These are phyloP conservation scores for Penicillium verhagenii DNA, from an alignment of 495 filamentous ascomycete species.

Conservation along the genomic window DNA sequence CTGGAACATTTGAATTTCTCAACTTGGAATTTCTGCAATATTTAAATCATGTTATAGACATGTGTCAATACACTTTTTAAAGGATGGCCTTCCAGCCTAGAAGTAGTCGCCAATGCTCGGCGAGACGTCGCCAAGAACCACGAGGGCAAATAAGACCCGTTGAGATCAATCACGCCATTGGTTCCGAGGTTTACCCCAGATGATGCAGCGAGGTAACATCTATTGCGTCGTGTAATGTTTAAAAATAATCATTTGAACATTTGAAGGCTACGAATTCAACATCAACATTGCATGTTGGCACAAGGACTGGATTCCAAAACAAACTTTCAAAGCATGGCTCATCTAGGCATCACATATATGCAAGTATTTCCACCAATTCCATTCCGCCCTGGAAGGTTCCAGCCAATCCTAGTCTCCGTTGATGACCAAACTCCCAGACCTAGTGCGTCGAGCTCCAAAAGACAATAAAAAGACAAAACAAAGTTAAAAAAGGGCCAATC, in stretches of 20 bases:
- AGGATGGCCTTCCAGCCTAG: neutral
- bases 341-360: constrained; percentile 4
- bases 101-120: too few relatives aligned
- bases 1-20: too few relatives aligned
- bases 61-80: too few relatives aligned
- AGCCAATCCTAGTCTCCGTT: neutral
- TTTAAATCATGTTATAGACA: too few relatives aligned
- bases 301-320: neutral
- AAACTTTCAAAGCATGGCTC: constrained; percentile 2
- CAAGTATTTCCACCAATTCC: neutral
- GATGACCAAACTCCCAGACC: constrained; percentile 15
- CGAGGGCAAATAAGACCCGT: constrained; percentile 40
- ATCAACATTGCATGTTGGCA: too few relatives aligned
- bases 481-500: constrained; percentile 28
- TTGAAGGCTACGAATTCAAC: too few relatives aligned
- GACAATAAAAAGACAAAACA: neutral
- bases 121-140: neutral
- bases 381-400: too few relatives aligned
- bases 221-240: neutral
- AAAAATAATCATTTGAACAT: too few relatives aligned
- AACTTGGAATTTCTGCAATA: too few relatives aligned
- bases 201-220: neutral
- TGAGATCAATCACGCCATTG: constrained; percentile 47
- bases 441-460: constrained; percentile 5
- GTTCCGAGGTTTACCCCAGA: neutral